Percentiles rank a stretch among this genome's conserved stretches.
Evolutionary conservation across 2,329 filamentous ascomycete species (phyloP).

Genomic region (Podosphaera fusca): DNA sequence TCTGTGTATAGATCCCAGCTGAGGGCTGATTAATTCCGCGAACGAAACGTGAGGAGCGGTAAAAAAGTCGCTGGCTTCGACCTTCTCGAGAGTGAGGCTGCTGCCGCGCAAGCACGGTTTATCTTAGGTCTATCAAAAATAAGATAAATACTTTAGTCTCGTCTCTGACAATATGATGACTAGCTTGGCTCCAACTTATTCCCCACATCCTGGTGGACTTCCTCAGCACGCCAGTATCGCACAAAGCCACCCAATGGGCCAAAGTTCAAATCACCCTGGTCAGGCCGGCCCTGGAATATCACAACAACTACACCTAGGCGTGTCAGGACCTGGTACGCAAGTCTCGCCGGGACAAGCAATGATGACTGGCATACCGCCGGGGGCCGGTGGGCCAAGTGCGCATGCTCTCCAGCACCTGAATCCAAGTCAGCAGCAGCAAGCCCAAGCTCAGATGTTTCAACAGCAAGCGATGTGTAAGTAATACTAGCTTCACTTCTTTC

Average conservation of each 20-base stretch:
- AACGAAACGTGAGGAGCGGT: too few relatives aligned
- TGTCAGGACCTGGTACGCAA: conserved; percentile 45
- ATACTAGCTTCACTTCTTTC: not conserved
- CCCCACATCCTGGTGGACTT: conserved; percentile 49
- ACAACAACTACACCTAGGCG: conserved; percentile 52
- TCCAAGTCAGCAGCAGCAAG: conserved; percentile 23
- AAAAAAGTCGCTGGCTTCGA: conserved; percentile 15
- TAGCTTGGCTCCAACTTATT: conserved; percentile 40
- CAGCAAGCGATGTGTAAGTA: conserved; percentile 13
- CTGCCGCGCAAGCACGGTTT: too few relatives aligned
- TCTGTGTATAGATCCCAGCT: too few relatives aligned
- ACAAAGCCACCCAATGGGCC: conserved; percentile 30
- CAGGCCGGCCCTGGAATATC: conserved; percentile 36
- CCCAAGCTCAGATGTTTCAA: conserved; percentile 6
- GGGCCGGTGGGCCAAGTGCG: conserved; percentile 30
- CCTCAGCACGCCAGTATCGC: conserved; percentile 46
- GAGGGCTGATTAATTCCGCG: too few relatives aligned
- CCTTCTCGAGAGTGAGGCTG: too few relatives aligned
- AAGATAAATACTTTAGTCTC: conserved; percentile 3
- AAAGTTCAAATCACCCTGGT: conserved; percentile 36
- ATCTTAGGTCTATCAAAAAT: too few relatives aligned
- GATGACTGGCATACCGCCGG: conserved; percentile 56
- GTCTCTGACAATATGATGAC: conserved; percentile 39
- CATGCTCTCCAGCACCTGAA: conserved; percentile 53
- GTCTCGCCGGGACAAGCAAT: conserved; percentile 46